phyloP scores from a whole-genome alignment of 2,329 filamentous ascomycete genomes.

The Ascochyta fabae region DNA sequence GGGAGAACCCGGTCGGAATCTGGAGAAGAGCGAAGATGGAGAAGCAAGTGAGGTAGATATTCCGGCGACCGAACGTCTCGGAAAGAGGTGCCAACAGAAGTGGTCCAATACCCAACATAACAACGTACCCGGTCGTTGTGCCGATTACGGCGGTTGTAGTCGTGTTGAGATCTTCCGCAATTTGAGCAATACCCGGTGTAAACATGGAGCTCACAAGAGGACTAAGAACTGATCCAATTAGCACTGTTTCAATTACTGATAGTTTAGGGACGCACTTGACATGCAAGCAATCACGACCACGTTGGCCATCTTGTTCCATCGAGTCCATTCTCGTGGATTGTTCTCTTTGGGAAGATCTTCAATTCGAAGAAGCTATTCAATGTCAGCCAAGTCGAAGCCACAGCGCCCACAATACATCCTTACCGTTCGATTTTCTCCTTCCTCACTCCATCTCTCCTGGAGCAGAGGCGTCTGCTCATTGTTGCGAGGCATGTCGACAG shows the following conservation, averaged over 20 bases:
- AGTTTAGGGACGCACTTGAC: slow-evolving; percentile 45
- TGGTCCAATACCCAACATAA: slow-evolving; percentile 57
- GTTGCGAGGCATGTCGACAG: slow-evolving; percentile 28
- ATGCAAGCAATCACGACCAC: slow-evolving; percentile 59
- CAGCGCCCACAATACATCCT: slow-evolving; percentile 21
- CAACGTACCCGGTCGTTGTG: slow-evolving; percentile 59
- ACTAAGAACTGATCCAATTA: slow-evolving; percentile 48
- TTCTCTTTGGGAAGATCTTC: slow-evolving; percentile 46
- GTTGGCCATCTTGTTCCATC: slow-evolving; percentile 55
- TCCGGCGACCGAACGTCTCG: slow-evolving; percentile 56
- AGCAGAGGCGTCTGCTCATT: slow-evolving; percentile 52
- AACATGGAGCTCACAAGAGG: slow-evolving; percentile 60
- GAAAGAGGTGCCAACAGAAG: slow-evolving; percentile 55
- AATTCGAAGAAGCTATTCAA: slow-evolving; percentile 27
- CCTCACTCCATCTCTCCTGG: slow-evolving; percentile 36
- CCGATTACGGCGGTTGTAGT: slow-evolving; percentile 53
- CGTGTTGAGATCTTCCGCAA: slow-evolving; percentile 55
- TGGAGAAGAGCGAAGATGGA: slow-evolving; percentile 55
- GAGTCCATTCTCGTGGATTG: slow-evolving; percentile 57
- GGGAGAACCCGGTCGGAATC: slow-evolving; percentile 56
- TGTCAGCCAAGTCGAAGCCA: slow-evolving; percentile 1
- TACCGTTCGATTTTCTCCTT: slow-evolving; percentile 45
- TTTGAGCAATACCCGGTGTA: slow-evolving; percentile 59
- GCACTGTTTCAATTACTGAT: not conserved
- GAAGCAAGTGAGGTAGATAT: slow-evolving; percentile 55